A percentile compares a stretch with the other conserved stretches of the same genome.
These are phyloP conservation scores for Cerrena zonata DNA, from an alignment of 1,284 basidiomycete genomes.

Conservation along the genomic window DNA sequence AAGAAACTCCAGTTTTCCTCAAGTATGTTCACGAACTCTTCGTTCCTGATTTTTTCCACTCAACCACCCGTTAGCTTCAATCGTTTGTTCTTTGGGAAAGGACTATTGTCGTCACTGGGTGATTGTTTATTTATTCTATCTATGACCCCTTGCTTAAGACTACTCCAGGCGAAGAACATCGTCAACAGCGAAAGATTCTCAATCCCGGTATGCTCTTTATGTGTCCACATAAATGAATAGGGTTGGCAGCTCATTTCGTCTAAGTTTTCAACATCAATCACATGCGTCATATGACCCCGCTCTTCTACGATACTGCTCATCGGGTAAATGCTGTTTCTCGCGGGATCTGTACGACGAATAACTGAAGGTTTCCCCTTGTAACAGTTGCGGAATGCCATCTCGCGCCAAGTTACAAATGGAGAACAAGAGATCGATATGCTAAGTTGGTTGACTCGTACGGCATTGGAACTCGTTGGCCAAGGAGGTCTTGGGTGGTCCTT, in stretches of 20 bases:
- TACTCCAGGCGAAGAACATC: conserved; percentile 4
- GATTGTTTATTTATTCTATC: neutral
- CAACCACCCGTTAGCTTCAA: conserved; percentile 5
- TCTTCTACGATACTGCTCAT: conserved; percentile 6
- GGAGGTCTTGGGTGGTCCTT: conserved; percentile 39
- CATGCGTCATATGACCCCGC: conserved; percentile 8
- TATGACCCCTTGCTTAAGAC: neutral
- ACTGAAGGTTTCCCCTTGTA: no score
- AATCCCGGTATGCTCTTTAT: conserved; percentile 6
- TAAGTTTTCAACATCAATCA: conserved; percentile 10
- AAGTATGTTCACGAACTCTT: conserved; percentile 12
- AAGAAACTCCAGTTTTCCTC: conserved; percentile 26
- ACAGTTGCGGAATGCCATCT: conserved; percentile 14
- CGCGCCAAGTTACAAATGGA: conserved; percentile 10
- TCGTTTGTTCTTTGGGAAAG: conserved; percentile 5
- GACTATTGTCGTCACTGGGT: conserved; percentile 8
- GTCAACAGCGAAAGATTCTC: conserved; percentile 7
- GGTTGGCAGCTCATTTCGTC: no score
- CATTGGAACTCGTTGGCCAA: conserved; percentile 30
- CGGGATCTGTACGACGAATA: no score
- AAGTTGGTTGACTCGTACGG: conserved; percentile 34
- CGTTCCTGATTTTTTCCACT: neutral
- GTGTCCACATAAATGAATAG: no score
- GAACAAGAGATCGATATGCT: conserved; percentile 29
- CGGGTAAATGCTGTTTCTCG: conserved; percentile 9